A percentile compares a stretch with the other conserved stretches of the same genome.
Evolutionary conservation across 345 rosid genomes (phyloP).

Genomic region (Gossypium rotundifolium): DNA sequence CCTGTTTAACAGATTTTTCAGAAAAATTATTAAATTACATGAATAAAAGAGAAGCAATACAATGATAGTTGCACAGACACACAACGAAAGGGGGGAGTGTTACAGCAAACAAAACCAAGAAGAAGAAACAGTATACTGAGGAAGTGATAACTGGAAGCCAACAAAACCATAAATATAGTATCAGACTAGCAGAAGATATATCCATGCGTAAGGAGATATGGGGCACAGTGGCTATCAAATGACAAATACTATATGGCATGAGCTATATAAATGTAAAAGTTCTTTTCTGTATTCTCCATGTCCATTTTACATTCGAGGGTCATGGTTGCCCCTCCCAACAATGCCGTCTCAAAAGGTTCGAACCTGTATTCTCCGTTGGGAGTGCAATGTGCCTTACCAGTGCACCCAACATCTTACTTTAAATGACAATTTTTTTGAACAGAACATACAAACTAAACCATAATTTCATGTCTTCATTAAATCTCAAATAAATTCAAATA

Average conservation of each 20-base stretch:
- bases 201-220: background rate
- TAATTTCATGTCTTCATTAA: conserved; percentile 1
- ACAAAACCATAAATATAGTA: background rate
- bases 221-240: background rate
- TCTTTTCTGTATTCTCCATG: no score
- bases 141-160: background rate
- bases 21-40: conserved; percentile 4
- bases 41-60: conserved; percentile 1
- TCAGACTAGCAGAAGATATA: background rate
- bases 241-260: background rate
- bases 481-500: conserved; percentile 1
- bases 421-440: background rate
- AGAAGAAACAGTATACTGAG: background rate
- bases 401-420: background rate
- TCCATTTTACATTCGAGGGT: no score
- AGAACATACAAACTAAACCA: background rate
- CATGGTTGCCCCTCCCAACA: no score
- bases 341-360: no score
- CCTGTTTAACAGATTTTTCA: conserved; percentile 32
- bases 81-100: background rate
- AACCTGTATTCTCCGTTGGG: no score
- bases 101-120: background rate
- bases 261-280: background rate
- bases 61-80: background rate
- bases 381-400: background rate